Percentiles rank a stretch among this genome's conserved stretches.
These are phyloP conservation scores for Eucalyptus sp. DNA, from an alignment of 345 rosid genomes.

Conservation along the genomic window DNA sequence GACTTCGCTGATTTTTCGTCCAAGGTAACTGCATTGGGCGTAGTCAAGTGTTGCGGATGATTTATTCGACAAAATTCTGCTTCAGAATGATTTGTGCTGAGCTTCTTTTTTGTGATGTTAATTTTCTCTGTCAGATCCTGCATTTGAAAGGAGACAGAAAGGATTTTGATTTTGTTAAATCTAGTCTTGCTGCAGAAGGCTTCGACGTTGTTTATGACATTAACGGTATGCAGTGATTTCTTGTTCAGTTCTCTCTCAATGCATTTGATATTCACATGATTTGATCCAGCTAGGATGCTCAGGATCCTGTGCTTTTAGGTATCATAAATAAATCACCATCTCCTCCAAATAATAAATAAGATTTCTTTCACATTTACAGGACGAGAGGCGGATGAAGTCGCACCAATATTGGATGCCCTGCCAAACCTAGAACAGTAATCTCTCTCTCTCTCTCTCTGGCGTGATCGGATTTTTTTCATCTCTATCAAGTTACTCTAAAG, in stretches of 20 bases:
- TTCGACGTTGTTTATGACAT: conserved; percentile 92
- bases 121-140: conserved; percentile 40
- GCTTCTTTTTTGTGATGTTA: background rate
- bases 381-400: conserved; percentile 86
- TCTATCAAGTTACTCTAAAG: background rate
- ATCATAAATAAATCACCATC: background rate
- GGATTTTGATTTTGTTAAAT: conserved; percentile 88
- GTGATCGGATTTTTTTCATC: background rate
- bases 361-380: conserved; percentile 25
- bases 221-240: conserved; percentile 33
- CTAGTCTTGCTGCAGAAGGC: conserved; percentile 92
- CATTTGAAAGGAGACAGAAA: conserved; percentile 96
- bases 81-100: background rate
- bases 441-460: background rate
- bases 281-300: background rate
- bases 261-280: background rate
- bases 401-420: conserved; percentile 82
- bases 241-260: background rate
- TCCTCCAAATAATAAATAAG: background rate
- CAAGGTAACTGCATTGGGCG: conserved; percentile 25
- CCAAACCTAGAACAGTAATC: conserved; percentile 83
- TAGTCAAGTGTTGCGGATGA: background rate
- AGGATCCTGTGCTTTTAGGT: background rate
- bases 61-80: background rate
- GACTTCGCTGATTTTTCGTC: conserved; percentile 83